Base-by-base conservation (phyloP, 495 filamentous ascomycete genomes). In the Diplogelasinospora grovesii region DNA sequence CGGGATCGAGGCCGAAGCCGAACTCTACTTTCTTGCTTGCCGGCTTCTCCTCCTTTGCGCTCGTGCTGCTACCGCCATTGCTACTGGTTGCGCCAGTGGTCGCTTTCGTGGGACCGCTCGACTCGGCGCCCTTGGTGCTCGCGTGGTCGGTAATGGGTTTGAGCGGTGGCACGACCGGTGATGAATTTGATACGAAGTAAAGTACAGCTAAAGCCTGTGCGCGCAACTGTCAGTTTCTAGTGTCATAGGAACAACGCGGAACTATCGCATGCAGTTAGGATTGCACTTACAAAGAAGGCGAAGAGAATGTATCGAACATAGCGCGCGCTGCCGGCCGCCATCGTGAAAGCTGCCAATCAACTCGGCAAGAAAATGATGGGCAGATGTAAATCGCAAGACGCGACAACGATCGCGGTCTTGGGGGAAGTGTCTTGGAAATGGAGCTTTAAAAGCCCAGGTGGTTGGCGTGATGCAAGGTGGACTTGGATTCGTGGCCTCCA, bases 301-400 rank as follows among this genome's bases (percentile, higher is more conserved):
- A 96, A 78, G 43, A 95, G 65, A 49, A 95, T 79, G 66, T 97
- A 96, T 59, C 93, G 86, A 58, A 90, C 59, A 61, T 85, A 84
- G 64, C 79, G 78, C 45, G 73, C 74, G 35, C 74, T 76, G 43
- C 79, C 71, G 26, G 78, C 66, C 49, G 80, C 77, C 83, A 88
- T 88, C 46, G 35, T 71, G 60, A 4, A 28, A 23, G 22, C 8
- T 22, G 23, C 1, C 36, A 21, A 23, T 23, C 19, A 14, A 39
- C 14, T 39, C 22, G 23, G 36, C 8, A 19, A 22, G 20, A 36
- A 36, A 19, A 19, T 14, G 33, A n/a, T n/a, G n/a, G n/a, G n/a
- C n/a, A n/a, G n/a, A n/a, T n/a, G n/a, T n/a, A n/a, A n/a, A n/a
- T n/a, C n/a, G n/a, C n/a, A n/a, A n/a, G n/a, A n/a, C n/a, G n/a